Base-by-base conservation (phyloP, 768 basidiomycete genomes). In the Naganishia randhawae region DNA sequence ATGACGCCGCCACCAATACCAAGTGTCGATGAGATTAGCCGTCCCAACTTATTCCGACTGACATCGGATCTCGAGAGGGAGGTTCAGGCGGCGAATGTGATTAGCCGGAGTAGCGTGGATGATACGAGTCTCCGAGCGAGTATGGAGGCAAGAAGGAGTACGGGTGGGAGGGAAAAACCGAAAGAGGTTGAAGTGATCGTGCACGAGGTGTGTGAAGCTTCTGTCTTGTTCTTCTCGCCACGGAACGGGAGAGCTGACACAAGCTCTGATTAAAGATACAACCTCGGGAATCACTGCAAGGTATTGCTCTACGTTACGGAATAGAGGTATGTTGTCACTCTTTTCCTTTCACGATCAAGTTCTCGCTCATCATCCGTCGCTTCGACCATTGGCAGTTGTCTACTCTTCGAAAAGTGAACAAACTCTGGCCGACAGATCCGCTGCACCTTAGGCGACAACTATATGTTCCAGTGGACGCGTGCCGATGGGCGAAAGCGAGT, bases 351-450 rank as follows among this genome's bases (percentile, higher is more conserved):
- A 25, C 3, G n/a, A 63, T 32, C 32, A 37, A 25, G 29, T 1
- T 2, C 7, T 63, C 11, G 19, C 3, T n/a, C 3, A 5, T 48
- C 1, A 48, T 1, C 7, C 19, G 39, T 27, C 25, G 41, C 53
- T 33, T 39, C 25, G 16, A 0, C 19, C 27, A 22, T 37, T 29
- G 1, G 27, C 73, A 83, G 82, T 74, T 82, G 63, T 85, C 90
- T 31, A 88, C 89, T 16, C 84, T 99, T 14, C 88, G 94, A 54
- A 84, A 87, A 72, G 87, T 88, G 54, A 99, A 99, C 79, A 91
- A 93, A 71, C 83, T 99, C 9, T 99, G 96, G 96, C 79, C 91
- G 7, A 89, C 90, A 8, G 96, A 98, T 77, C 85, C 91, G 0
- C 89, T 99, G 52, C 91, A 95, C 80, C 84, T 93, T 37, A 89